Percentiles rank a stretch among this genome's conserved stretches.
These are phyloP conservation scores for Populus simonii DNA, from an alignment of 345 rosid species.

Conservation along the genomic window DNA sequence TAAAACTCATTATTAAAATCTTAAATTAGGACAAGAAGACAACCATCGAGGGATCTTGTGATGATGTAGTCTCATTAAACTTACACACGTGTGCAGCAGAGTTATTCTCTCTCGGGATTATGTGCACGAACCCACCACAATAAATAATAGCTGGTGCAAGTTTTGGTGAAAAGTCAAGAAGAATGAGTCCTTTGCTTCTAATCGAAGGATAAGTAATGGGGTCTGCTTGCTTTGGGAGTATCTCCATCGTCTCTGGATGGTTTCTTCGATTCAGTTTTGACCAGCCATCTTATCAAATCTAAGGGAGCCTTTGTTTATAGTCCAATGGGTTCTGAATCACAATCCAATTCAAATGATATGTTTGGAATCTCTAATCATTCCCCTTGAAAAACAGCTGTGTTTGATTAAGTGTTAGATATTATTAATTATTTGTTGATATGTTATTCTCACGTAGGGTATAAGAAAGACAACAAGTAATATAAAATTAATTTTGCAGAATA, in stretches of 20 bases:
- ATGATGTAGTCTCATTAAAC: not conserved
- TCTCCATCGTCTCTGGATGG: not conserved
- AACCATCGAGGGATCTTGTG: not conserved
- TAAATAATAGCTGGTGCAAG: not conserved
- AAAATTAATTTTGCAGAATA: too few relatives aligned
- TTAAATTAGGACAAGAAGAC: not conserved
- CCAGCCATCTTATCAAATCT: not conserved
- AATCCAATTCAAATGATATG: not conserved
- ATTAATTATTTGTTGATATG: too few relatives aligned
- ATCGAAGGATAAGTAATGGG: not conserved
- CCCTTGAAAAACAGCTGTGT: too few relatives aligned
- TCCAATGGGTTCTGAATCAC: not conserved
- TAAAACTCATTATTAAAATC: too few relatives aligned
- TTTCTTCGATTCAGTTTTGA: not conserved
- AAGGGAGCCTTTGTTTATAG: not conserved
- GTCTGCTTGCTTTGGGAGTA: not conserved
- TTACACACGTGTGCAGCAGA: slow-evolving; percentile 7
- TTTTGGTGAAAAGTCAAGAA: not conserved
- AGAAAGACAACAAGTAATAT: too few relatives aligned
- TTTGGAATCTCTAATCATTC: too few relatives aligned
- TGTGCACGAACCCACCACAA: not conserved
- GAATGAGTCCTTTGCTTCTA: not conserved
- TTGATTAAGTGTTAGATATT: too few relatives aligned
- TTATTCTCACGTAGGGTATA: too few relatives aligned
- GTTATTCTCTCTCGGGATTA: not conserved